Percentiles rank a stretch among this genome's conserved stretches.
Evolutionary conservation across 495 filamentous ascomycete species (phyloP).

Genomic region (Penicillium malachiteum): DNA sequence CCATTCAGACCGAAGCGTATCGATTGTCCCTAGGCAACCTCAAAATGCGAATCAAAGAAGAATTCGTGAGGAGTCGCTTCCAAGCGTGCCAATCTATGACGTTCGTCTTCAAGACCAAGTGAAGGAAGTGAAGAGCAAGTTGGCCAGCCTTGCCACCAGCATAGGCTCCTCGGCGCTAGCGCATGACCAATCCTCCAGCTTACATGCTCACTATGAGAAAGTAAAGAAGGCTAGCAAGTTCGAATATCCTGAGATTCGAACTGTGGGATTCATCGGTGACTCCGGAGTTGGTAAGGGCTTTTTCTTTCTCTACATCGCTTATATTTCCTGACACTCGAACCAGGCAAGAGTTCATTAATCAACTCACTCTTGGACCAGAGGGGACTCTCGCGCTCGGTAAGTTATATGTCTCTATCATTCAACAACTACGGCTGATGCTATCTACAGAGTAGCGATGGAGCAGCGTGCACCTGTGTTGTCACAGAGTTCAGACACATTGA

Average conservation of each 20-base stretch:
- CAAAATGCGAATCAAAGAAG: neutral
- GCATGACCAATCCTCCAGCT: conserved; percentile 2
- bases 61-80: conserved; percentile 15
- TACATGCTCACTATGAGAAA: conserved; percentile 5
- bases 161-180: conserved; percentile 8
- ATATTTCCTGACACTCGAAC: neutral
- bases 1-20: neutral
- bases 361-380: conserved; percentile 31
- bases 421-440: neutral
- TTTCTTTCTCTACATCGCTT: no score
- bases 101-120: conserved; percentile 15
- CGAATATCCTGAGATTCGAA: conserved; percentile 22
- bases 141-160: conserved; percentile 8
- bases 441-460: conserved; percentile 24
- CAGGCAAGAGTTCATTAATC: conserved; percentile 36
- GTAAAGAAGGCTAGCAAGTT: conserved; percentile 11
- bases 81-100: conserved; percentile 17
- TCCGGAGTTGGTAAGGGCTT: conserved; percentile 9
- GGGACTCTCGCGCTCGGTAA: conserved; percentile 29
- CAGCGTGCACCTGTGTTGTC: conserved; percentile 35
- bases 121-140: conserved; percentile 11
- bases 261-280: conserved; percentile 13
- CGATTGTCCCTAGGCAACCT: neutral
- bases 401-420: neutral
- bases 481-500: conserved; percentile 31